Conservation (phyloP, 176 grass and related monocot genomes). For the Rhynchospora pubera region DNA sequence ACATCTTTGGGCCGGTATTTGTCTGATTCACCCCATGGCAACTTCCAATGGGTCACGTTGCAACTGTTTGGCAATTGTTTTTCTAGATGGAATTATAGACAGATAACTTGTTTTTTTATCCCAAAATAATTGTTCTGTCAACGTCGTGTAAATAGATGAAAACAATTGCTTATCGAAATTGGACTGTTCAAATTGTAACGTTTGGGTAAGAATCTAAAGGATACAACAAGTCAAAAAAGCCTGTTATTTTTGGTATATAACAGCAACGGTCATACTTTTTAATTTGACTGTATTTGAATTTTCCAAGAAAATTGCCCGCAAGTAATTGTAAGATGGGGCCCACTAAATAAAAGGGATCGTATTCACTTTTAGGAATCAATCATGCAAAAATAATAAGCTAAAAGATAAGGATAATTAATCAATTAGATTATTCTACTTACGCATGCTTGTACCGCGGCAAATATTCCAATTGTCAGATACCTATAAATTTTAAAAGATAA, state of each 20-base stretch:
- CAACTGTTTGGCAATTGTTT: neutral
- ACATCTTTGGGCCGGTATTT: neutral
- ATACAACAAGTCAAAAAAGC: neutral
- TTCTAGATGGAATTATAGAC: neutral
- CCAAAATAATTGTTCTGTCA: neutral
- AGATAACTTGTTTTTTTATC: neutral
- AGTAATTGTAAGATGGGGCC: neutral
- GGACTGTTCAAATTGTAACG: neutral
- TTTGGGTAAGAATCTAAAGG: neutral
- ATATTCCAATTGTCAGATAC: constrained; percentile 89
- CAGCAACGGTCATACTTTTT: neutral
- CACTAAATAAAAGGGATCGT: neutral
- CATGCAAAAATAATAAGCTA: neutral
- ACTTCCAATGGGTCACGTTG: neutral
- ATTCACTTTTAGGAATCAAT: constrained; percentile 1
- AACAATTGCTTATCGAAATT: neutral
- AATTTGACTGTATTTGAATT: neutral
- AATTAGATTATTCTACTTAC: constrained; percentile 23
- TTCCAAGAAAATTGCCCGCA: neutral
- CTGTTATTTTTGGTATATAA: neutral
- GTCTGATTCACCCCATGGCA: neutral
- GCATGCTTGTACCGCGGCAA: constrained; percentile 66
- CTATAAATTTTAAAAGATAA: neutral
- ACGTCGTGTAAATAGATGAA: neutral
- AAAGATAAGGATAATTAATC: neutral